A percentile compares a stretch with the other conserved stretches of the same genome.
phyloP scores from a whole-genome alignment of 768 basidiomycete species.

The Lentinula edodes region DNA sequence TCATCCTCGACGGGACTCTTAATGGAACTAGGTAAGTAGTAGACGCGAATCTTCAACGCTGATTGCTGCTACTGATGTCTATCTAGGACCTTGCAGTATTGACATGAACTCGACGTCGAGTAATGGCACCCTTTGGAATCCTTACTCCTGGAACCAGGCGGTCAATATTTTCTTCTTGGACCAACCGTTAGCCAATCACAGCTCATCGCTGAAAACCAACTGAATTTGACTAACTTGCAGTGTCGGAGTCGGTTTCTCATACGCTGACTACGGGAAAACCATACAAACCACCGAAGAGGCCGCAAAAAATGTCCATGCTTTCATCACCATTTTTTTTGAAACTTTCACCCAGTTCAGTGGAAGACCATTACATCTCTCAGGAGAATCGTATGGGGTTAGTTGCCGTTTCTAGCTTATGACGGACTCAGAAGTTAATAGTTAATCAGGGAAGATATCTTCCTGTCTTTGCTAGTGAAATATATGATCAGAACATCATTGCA shows the following conservation, averaged over 20 bases:
- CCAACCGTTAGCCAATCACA: constrained; percentile 37
- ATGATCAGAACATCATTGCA: constrained; percentile 62
- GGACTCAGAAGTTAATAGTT: background rate
- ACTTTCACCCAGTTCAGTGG: constrained; percentile 70
- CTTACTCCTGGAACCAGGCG: constrained; percentile 59
- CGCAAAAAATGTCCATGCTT: constrained; percentile 68
- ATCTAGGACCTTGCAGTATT: constrained; percentile 29
- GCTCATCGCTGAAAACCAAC: background rate
- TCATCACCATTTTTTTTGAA: constrained; percentile 76
- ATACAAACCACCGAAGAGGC: constrained; percentile 78
- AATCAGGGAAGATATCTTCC: constrained; percentile 66
- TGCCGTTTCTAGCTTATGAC: background rate
- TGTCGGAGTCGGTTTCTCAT: constrained; percentile 69
- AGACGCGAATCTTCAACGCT: constrained; percentile 7
- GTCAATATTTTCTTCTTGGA: constrained; percentile 71
- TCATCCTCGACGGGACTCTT: constrained; percentile 55
- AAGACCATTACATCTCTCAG: constrained; percentile 51
- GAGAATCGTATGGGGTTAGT: constrained; percentile 72
- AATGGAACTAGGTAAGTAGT: constrained; percentile 65
- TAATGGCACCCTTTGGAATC: constrained; percentile 61
- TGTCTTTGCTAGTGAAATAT: constrained; percentile 70
- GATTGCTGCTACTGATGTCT: background rate
- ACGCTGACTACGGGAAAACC: constrained; percentile 62
- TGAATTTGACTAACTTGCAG: background rate
- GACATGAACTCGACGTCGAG: constrained; percentile 33